Conservation (phyloP, 305 asterid genomes). For the Fraxinus platypoda region DNA sequence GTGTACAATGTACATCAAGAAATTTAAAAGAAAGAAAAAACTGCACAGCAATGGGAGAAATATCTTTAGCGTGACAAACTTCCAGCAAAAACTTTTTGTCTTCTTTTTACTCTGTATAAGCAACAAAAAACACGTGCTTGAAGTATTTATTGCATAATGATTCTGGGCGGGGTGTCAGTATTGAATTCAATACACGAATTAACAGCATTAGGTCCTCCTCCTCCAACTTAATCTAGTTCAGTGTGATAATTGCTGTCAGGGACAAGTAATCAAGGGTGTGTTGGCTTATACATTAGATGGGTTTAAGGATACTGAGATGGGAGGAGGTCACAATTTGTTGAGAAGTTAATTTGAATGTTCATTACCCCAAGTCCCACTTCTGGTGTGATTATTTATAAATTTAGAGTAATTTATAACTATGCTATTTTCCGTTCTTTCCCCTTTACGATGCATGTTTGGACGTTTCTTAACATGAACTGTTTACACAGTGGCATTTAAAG, state of each 20-base stretch:
- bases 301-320: neutral
- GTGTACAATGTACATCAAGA: neutral
- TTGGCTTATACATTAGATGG: neutral
- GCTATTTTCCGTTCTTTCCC: neutral
- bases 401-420: neutral
- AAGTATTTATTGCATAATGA: neutral
- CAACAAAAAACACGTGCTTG: neutral
- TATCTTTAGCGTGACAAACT: neutral
- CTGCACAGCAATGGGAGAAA: neutral
- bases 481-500: neutral
- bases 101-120: neutral
- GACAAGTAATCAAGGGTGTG: neutral
- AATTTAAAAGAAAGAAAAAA: neutral
- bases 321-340: neutral
- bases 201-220: neutral
- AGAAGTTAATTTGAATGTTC: neutral
- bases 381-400: neutral
- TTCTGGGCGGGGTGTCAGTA: neutral
- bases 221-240: neutral
- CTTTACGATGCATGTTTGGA: neutral
- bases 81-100: neutral
- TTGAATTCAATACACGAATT: neutral
- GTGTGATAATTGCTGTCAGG: neutral
- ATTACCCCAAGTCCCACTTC: neutral
- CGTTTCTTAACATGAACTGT: neutral